Base-by-base conservation (phyloP, 1,284 basidiomycete genomes). In the Ceratobasidium sp. region DNA sequence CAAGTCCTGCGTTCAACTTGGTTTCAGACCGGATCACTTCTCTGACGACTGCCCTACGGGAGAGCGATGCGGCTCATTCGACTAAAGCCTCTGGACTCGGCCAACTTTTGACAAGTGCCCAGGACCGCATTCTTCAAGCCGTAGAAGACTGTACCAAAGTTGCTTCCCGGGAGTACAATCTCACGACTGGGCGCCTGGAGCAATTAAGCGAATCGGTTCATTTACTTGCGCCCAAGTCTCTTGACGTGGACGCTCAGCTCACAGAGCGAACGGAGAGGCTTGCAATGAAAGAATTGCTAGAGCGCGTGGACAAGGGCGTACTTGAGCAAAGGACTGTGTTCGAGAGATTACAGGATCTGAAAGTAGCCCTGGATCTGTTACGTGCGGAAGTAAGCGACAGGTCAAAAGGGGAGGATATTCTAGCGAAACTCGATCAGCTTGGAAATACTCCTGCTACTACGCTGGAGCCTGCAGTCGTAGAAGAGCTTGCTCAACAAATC, bases 331-430 rank as follows among this genome's bases (percentile, higher is more conserved):
- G 23, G 39, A 21, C 10, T 5, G 28, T 69, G 9, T 21, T 43
- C 16, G 36, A 36, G 23, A 52, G 26, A 18, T 28, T 55, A 21
- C 50, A 69, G 3, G 39, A 36, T 6, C 10, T 75, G 55, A 79
- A 78, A 0, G 45, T 79, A 41, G 79, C 79, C 57, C 70, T 81
- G 2, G 74, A 74, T 23, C 77, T 77, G 53, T 52, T 81, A 39
- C 76, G 80, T 64, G 76, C 76, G 12, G 75, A 72, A 26, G 73
- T 78, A 34, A 62, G 55, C 23, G 78, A 77, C 57, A 23, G 6
- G 18, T 18, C 52, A 9, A 21, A 6, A 18, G 39, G 32, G 5
- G 39, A 41, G 6, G 39, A 57, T 18, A 26, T 57, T n/a, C 41
- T 69, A 39, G 52, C 65, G n/a, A 69, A 57, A n/a, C 36, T 69